phyloP scores from a whole-genome alignment of 2,329 filamentous ascomycete species.

The Cladophialophora immunda region DNA sequence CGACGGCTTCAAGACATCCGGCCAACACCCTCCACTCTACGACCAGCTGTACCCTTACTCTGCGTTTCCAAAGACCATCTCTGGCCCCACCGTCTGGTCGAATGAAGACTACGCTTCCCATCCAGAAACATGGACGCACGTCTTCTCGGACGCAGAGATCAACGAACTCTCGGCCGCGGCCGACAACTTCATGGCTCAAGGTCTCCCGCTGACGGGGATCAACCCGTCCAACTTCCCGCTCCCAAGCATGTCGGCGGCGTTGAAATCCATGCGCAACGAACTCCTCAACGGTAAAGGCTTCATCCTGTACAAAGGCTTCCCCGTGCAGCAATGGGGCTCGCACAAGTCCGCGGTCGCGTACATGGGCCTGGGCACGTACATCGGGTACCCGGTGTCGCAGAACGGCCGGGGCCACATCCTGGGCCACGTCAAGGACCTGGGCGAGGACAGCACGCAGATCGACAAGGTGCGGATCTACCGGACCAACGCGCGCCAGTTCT shows the following conservation, averaged over 20 bases:
- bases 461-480: slow-evolving; percentile 90
- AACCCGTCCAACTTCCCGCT: slow-evolving; percentile 70
- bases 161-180: slow-evolving; percentile 71
- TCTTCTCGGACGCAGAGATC: slow-evolving; percentile 72
- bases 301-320: slow-evolving; percentile 87
- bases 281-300: slow-evolving; percentile 88
- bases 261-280: slow-evolving; percentile 68
- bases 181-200: slow-evolving; percentile 72
- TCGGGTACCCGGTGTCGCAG: slow-evolving; percentile 88
- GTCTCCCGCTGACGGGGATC: slow-evolving; percentile 76
- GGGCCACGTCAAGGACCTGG: slow-evolving; percentile 88
- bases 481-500: slow-evolving; percentile 84
- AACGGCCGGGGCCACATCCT: slow-evolving; percentile 86
- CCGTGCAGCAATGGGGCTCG: slow-evolving; percentile 76
- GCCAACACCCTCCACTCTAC: slow-evolving; percentile 76
- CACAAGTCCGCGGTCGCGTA: slow-evolving; percentile 87
- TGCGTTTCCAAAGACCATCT: slow-evolving; percentile 75
- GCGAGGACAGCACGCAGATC: slow-evolving; percentile 81
- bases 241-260: slow-evolving; percentile 62
- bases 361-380: slow-evolving; percentile 84
- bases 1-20: slow-evolving; percentile 72
- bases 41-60: slow-evolving; percentile 71
- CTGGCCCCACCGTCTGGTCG: slow-evolving; percentile 76
- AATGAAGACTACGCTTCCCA: slow-evolving; percentile 69
- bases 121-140: slow-evolving; percentile 76